Percentiles rank a stretch among this genome's conserved stretches.
phyloP scores from a whole-genome alignment of 2,329 filamentous ascomycete genomes.

The Microascus cirrosus region DNA sequence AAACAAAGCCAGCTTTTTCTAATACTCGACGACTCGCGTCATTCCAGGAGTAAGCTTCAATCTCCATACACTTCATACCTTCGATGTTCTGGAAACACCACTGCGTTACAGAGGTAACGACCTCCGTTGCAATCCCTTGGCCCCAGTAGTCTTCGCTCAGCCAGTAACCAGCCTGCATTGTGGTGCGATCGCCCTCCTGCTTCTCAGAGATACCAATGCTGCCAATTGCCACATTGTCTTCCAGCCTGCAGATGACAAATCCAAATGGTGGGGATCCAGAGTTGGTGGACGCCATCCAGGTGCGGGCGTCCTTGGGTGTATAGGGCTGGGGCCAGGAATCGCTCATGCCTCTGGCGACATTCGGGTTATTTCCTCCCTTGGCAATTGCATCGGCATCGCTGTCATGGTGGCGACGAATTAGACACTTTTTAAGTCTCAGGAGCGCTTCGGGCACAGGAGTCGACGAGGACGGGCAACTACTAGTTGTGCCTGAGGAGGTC shows the following conservation, averaged over 20 bases:
- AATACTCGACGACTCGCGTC: conserved; percentile 28
- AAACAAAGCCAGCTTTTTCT: conserved; percentile 25
- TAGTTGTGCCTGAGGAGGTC: too few species aligned
- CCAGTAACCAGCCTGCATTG: conserved; percentile 39
- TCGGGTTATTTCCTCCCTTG: conserved; percentile 22
- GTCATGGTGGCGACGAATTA: too few species aligned
- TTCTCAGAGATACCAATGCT: too few species aligned
- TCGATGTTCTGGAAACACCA: conserved; percentile 33
- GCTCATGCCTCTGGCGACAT: conserved; percentile 26
- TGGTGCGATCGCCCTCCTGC: conserved; percentile 10
- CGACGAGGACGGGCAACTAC: too few species aligned
- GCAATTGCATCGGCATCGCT: conserved; percentile 11
- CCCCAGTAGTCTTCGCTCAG: conserved; percentile 30
- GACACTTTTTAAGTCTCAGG: too few species aligned
- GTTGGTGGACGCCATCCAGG: conserved; percentile 13
- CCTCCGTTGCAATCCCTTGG: conserved; percentile 30
- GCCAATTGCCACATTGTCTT: too few species aligned
- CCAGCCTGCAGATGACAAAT: too few species aligned
- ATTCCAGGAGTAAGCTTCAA: conserved; percentile 23
- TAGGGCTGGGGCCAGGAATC: conserved; percentile 16
- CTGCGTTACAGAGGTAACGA: conserved; percentile 21
- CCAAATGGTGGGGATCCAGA: not conserved
- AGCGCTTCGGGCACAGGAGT: not conserved
- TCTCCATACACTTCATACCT: conserved; percentile 29
- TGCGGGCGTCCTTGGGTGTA: conserved; percentile 14